Conservation (phyloP, 2,329 filamentous ascomycete genomes). For the Bipolaris cookei region DNA sequence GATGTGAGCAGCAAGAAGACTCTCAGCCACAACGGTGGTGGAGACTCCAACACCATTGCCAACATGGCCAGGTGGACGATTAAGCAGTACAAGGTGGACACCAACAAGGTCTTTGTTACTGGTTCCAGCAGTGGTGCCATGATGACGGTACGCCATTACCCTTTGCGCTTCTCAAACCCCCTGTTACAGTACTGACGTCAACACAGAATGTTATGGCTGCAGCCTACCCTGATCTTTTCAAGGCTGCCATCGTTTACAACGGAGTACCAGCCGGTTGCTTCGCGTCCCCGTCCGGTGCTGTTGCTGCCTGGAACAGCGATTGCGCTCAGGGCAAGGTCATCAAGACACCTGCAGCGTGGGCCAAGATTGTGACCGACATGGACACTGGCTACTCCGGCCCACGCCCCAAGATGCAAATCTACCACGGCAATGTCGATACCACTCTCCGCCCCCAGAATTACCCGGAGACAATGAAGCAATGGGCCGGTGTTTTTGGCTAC, state of each 20-base stretch:
- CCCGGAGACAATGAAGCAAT: conserved; percentile 57
- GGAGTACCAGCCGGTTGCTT: conserved; percentile 64
- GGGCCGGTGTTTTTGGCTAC: conserved; percentile 43
- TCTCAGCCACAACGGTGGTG: conserved; percentile 63
- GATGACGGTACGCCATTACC: conserved; percentile 55
- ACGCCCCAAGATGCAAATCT: conserved; percentile 64
- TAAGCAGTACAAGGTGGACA: conserved; percentile 59
- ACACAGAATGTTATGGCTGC: conserved; percentile 56
- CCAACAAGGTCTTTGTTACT: conserved; percentile 61
- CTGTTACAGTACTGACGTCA: conserved; percentile 7
- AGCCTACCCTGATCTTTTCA: conserved; percentile 62
- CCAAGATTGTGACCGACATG: conserved; percentile 55
- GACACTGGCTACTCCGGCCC: conserved; percentile 59
- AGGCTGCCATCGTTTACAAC: conserved; percentile 58
- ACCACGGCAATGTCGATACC: conserved; percentile 61
- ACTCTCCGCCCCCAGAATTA: conserved; percentile 62
- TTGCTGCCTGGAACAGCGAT: conserved; percentile 59
- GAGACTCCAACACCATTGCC: conserved; percentile 63
- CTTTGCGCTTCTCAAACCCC: too few species aligned
- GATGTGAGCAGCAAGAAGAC: conserved; percentile 63
- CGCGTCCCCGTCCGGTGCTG: conserved; percentile 50
- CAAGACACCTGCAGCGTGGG: conserved; percentile 57
- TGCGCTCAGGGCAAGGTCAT: conserved; percentile 59
- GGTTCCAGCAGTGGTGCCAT: conserved; percentile 62
- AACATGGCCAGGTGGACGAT: conserved; percentile 66